Percentiles rank a stretch among this genome's conserved stretches.
Conservation (phyloP, 345 rosid genomes). For the Passiflora organensis region DNA sequence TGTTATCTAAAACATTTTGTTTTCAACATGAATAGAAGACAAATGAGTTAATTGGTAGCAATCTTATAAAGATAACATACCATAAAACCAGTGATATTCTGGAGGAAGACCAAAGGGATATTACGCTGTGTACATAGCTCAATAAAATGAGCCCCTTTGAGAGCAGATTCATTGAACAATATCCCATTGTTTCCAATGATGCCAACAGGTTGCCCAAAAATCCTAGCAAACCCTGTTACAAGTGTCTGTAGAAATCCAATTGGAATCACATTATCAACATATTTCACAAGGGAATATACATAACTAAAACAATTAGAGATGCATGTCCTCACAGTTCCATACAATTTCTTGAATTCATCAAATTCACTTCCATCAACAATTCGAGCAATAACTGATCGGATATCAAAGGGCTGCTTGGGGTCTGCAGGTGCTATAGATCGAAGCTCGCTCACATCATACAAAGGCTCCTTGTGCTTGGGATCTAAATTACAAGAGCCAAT, state of each 20-base stretch:
- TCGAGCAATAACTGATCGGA: slow-evolving; percentile 83
- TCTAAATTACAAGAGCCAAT: slow-evolving; percentile 31
- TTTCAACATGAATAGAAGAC: too few relatives aligned
- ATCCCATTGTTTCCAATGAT: slow-evolving; percentile 92
- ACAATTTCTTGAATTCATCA: slow-evolving; percentile 94
- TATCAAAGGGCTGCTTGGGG: slow-evolving; percentile 84
- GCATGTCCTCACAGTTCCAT: slow-evolving; percentile 77
- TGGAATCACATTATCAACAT: slow-evolving; percentile 7
- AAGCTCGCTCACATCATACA: slow-evolving; percentile 75
- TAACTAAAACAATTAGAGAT: slow-evolving; percentile 6
- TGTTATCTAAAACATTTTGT: background rate
- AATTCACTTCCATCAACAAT: slow-evolving; percentile 94
- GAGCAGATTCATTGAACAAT: slow-evolving; percentile 85
- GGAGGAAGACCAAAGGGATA: slow-evolving; percentile 87
- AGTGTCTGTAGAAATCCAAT: slow-evolving; percentile 58
- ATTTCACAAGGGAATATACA: background rate
- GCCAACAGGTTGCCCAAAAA: slow-evolving; percentile 81
- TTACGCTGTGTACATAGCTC: slow-evolving; percentile 84
- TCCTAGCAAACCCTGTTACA: slow-evolving; percentile 83
- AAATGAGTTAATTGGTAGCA: too few relatives aligned
- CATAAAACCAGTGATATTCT: slow-evolving; percentile 96
- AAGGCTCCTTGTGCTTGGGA: slow-evolving; percentile 57
- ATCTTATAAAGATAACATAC: slow-evolving; percentile 30
- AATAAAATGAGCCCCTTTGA: slow-evolving; percentile 93
- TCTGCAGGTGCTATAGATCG: slow-evolving; percentile 87